Percentiles rank a stretch among this genome's conserved stretches.
Evolutionary conservation across 176 grass and related monocot species (phyloP).

Genomic region (Areca catechu): DNA sequence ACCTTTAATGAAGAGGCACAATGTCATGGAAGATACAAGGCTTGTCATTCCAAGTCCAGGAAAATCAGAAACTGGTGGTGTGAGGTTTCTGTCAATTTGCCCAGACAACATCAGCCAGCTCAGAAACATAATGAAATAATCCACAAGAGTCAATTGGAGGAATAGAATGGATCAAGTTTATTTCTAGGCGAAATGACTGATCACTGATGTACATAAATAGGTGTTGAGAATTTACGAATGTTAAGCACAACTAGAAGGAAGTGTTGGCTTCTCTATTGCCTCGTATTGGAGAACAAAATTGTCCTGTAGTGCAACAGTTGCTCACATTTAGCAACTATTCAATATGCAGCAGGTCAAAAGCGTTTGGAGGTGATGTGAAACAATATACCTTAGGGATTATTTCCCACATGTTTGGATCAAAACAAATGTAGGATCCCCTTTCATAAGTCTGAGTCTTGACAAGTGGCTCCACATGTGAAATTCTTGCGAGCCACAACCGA

Average conservation of each 20-base stretch:
- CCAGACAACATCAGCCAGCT: neutral
- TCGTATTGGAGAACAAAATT: slow-evolving; percentile 84
- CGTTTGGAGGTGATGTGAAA: neutral
- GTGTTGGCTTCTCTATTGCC: slow-evolving; percentile 60
- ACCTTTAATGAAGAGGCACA: neutral
- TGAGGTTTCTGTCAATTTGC: slow-evolving; percentile 7
- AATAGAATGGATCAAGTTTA: neutral
- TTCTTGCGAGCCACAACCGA: slow-evolving; percentile 54
- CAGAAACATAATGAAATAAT: slow-evolving; percentile 17
- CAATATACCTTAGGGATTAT: slow-evolving; percentile 1
- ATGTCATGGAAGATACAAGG: neutral
- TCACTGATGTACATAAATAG: slow-evolving; percentile 13
- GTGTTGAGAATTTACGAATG: slow-evolving; percentile 42
- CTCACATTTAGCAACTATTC: slow-evolving; percentile 9
- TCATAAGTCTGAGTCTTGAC: slow-evolving; percentile 65
- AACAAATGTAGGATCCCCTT: slow-evolving; percentile 72
- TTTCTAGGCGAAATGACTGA: neutral
- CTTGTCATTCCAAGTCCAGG: slow-evolving; percentile 6
- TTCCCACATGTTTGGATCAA: slow-evolving; percentile 81
- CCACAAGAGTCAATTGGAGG: slow-evolving; percentile 3
- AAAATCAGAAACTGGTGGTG: slow-evolving; percentile 21
- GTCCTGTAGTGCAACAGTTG: slow-evolving; percentile 42
- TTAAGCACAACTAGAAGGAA: slow-evolving; percentile 37
- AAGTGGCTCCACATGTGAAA: slow-evolving; percentile 50
- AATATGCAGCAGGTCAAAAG: slow-evolving; percentile 6